phyloP scores from a whole-genome alignment of 2,329 filamentous ascomycete species.

The Ophiosphaerella narmari region DNA sequence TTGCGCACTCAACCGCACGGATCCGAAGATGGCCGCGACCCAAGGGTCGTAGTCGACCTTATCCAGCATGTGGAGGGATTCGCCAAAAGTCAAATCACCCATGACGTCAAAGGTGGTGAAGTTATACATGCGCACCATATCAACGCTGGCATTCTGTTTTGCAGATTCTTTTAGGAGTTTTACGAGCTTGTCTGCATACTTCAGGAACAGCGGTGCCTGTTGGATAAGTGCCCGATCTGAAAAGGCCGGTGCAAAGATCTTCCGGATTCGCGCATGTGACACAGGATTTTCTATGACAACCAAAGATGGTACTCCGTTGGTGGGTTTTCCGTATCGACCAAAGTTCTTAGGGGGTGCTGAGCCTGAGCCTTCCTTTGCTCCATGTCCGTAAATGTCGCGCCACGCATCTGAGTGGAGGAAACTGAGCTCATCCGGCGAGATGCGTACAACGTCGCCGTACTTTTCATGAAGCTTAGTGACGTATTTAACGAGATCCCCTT shows the following conservation, averaged over 20 bases:
- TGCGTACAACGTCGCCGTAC: conserved; percentile 35
- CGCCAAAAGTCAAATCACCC: conserved; percentile 39
- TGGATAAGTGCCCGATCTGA: conserved; percentile 40
- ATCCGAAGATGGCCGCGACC: conserved; percentile 20
- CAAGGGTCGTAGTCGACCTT: conserved; percentile 32
- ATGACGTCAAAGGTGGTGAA: conserved; percentile 39
- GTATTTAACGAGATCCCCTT: background rate
- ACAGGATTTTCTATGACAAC: background rate
- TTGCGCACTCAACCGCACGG: background rate
- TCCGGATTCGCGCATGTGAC: conserved; percentile 17
- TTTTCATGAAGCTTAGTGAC: conserved; percentile 34
- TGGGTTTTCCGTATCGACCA: background rate
- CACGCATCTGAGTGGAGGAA: conserved; percentile 17
- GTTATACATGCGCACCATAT: conserved; percentile 26
- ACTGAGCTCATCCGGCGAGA: conserved; percentile 22
- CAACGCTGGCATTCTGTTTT: conserved; percentile 33
- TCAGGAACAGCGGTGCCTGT: conserved; percentile 42
- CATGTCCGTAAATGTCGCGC: conserved; percentile 29
- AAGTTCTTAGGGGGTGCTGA: conserved; percentile 7
- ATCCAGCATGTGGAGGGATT: conserved; percentile 31
- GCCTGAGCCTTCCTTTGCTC: conserved; percentile 8
- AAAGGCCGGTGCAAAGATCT: conserved; percentile 39
- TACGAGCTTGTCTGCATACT: conserved; percentile 47
- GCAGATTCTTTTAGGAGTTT: conserved; percentile 35
- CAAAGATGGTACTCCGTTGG: background rate